Conservation (phyloP, 2,329 filamentous ascomycete species). For the Aspergillus sp. region DNA sequence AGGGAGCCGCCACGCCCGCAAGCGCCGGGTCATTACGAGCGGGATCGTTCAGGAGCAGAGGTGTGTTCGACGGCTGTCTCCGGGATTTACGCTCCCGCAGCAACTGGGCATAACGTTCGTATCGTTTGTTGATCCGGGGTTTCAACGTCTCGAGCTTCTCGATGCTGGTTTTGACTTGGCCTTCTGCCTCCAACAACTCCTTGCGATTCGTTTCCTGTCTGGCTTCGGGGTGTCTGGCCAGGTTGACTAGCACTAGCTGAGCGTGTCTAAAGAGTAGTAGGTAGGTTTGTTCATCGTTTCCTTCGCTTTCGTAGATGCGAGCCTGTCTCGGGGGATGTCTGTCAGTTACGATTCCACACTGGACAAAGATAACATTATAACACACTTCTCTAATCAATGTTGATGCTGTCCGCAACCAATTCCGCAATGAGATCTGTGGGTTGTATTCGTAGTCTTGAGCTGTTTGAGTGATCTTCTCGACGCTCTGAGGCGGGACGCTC, state of each 20-base stretch:
- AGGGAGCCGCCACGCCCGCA: slow-evolving; percentile 48
- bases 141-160: slow-evolving; percentile 68
- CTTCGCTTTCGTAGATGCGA: slow-evolving; percentile 73
- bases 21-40: slow-evolving; percentile 50
- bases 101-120: slow-evolving; percentile 58
- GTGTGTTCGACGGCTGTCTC: slow-evolving; percentile 19
- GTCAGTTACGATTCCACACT: background rate
- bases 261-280: slow-evolving; percentile 86
- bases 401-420: slow-evolving; percentile 74
- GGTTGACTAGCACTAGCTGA: slow-evolving; percentile 66
- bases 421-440: slow-evolving; percentile 62
- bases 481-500: slow-evolving; percentile 52
- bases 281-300: slow-evolving; percentile 81
- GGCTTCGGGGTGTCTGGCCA: slow-evolving; percentile 68
- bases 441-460: slow-evolving; percentile 79
- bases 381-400: slow-evolving; percentile 72
- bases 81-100: slow-evolving; percentile 39
- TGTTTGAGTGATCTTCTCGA: slow-evolving; percentile 67
- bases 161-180: slow-evolving; percentile 57
- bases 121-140: slow-evolving; percentile 63
- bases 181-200: slow-evolving; percentile 49
- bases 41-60: slow-evolving; percentile 6
- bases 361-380: slow-evolving; percentile 1
- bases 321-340: slow-evolving; percentile 47
- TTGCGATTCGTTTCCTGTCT: slow-evolving; percentile 53